phyloP scores from a whole-genome alignment of 768 basidiomycete species.

The Mycena chlorophos region DNA sequence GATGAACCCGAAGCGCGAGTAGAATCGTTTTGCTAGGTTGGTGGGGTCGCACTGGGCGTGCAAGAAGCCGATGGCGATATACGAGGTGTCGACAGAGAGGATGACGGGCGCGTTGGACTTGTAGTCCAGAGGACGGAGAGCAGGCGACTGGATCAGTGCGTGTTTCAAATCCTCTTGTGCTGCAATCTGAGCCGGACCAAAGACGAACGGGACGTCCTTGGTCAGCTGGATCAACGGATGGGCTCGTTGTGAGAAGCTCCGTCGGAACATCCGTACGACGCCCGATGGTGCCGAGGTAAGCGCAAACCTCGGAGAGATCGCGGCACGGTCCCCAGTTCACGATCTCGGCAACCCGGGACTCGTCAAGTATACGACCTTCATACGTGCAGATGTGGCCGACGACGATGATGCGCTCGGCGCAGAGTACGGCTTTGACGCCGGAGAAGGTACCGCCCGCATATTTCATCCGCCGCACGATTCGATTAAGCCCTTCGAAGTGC shows the following conservation, averaged over 20 bases:
- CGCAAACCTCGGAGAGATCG: conserved; percentile 7
- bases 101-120: conserved; percentile 19
- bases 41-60: conserved; percentile 22
- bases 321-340: conserved; percentile 16
- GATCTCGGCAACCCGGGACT: conserved; percentile 24
- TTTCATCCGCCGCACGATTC: conserved; percentile 24
- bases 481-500: conserved; percentile 25
- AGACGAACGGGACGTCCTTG: conserved; percentile 24
- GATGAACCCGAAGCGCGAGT: conserved; percentile 29
- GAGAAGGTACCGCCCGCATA: conserved; percentile 28
- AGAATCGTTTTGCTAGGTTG: conserved; percentile 10
- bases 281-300: conserved; percentile 1
- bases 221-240: conserved; percentile 9
- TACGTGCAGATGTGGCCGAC: conserved; percentile 32
- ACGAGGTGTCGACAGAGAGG: conserved; percentile 30
- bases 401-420: conserved; percentile 14
- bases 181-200: conserved; percentile 15
- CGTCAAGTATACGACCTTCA: conserved; percentile 26
- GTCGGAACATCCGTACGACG: conserved; percentile 12
- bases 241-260: conserved; percentile 2
- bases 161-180: conserved; percentile 18
- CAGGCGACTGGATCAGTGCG: conserved; percentile 16
- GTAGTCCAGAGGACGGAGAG: conserved; percentile 29
- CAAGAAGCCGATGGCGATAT: conserved; percentile 29
- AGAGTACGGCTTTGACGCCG: conserved; percentile 27